A percentile compares a stretch with the other conserved stretches of the same genome.
Evolutionary conservation across 1,284 basidiomycete genomes (phyloP).

Genomic region (Cryptococcus amylolentus): DNA sequence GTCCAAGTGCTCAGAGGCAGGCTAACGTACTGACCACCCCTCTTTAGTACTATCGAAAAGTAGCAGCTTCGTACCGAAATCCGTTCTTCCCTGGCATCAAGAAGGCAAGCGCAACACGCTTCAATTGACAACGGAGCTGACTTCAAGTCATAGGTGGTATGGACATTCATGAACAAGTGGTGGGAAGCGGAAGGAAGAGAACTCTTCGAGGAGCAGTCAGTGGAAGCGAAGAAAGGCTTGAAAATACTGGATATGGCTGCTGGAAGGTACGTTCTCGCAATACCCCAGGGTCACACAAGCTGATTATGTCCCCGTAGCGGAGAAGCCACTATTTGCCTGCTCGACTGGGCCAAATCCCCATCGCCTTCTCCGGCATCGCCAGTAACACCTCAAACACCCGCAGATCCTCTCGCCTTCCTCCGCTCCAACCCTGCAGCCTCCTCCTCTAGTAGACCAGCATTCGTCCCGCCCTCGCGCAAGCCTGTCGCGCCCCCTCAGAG

Average conservation of each 20-base stretch:
- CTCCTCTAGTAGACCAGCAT: slow-evolving; percentile 20
- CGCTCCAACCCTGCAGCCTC: slow-evolving; percentile 1
- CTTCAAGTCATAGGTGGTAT: slow-evolving; percentile 23
- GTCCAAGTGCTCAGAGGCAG: not conserved
- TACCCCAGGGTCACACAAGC: not conserved
- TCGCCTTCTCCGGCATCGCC: slow-evolving; percentile 1
- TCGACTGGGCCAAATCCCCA: slow-evolving; percentile 41
- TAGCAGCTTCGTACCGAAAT: slow-evolving; percentile 64
- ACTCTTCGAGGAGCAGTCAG: slow-evolving; percentile 15
- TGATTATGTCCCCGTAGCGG: slow-evolving; percentile 30
- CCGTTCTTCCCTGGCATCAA: slow-evolving; percentile 67
- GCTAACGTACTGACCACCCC: not conserved
- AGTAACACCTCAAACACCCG: not conserved
- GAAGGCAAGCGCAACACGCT: slow-evolving; percentile 46
- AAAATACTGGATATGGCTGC: slow-evolving; percentile 56
- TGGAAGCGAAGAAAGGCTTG: slow-evolving; percentile 17
- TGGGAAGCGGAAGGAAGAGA: slow-evolving; percentile 48
- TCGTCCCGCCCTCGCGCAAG: slow-evolving; percentile 36
- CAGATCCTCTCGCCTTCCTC: slow-evolving; percentile 17
- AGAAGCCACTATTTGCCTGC: slow-evolving; percentile 46
- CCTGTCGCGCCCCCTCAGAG: not conserved
- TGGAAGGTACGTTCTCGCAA: slow-evolving; percentile 48
- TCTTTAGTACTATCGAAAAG: slow-evolving; percentile 54
- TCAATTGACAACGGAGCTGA: not conserved
- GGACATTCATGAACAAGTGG: slow-evolving; percentile 48